Evolutionary conservation across 2,329 filamentous ascomycete genomes (phyloP).

Genomic region (Fusarium sp.): DNA sequence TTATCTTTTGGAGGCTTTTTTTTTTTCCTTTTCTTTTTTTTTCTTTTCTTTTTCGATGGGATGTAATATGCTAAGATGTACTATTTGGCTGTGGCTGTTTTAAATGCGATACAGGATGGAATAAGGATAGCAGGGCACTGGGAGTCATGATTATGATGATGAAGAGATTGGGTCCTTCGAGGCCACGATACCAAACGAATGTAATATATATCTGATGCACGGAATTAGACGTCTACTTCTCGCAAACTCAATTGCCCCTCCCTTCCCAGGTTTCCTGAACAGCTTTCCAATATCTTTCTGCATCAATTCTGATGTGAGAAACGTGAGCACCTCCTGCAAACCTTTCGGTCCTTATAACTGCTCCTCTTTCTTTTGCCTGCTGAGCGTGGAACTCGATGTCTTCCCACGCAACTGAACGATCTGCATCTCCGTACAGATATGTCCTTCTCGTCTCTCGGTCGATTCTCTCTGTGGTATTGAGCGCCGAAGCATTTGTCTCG

Average conservation of each 20-base stretch:
- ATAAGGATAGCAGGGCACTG: neutral
- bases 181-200: conserved; percentile 15
- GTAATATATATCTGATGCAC: neutral
- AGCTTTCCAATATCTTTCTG: conserved; percentile 65
- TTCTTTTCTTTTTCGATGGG: too few relatives aligned
- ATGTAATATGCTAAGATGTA: neutral
- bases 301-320: conserved; percentile 62
- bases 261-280: conserved; percentile 64
- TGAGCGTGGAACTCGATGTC: conserved; percentile 65
- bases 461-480: conserved; percentile 55
- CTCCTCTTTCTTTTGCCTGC: conserved; percentile 58
- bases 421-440: conserved; percentile 68
- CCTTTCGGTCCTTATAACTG: conserved; percentile 60
- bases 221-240: neutral
- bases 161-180: neutral
- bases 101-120: neutral
- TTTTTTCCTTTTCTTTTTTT: neutral
- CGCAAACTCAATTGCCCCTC: neutral
- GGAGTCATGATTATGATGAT: conserved; percentile 4
- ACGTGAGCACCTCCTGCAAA: conserved; percentile 67
- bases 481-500: conserved; percentile 54
- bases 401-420: conserved; percentile 62
- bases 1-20: conserved; percentile 1
- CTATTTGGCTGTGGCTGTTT: neutral
- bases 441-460: conserved; percentile 60